phyloP scores from a whole-genome alignment of 2,329 filamentous ascomycete species.

The Trichophyton rubrum region DNA sequence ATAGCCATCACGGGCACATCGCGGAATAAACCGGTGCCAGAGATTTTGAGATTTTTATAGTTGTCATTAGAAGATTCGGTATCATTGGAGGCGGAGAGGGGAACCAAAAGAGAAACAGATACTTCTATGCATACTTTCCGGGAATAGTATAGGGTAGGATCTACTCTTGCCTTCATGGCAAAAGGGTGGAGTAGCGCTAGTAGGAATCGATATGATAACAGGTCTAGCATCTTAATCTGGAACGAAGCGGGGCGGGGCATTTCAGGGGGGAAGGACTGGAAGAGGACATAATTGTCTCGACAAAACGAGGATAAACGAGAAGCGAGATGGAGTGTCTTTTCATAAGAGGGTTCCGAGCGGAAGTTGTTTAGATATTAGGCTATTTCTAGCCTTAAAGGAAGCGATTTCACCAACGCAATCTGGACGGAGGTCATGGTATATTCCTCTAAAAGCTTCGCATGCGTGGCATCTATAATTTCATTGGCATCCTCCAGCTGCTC shows the following conservation, averaged over 20 bases:
- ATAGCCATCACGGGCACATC: slow-evolving; percentile 7
- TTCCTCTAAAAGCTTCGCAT: slow-evolving; percentile 6
- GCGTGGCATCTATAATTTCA: slow-evolving; percentile 1
- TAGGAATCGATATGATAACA: slow-evolving; percentile 11
- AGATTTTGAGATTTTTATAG: slow-evolving; percentile 1
- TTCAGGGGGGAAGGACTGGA: neutral
- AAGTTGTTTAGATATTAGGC: slow-evolving; percentile 23
- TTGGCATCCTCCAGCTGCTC: neutral
- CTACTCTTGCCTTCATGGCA: neutral
- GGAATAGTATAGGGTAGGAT: neutral
- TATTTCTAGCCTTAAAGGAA: slow-evolving; percentile 14
- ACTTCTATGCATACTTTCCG: neutral
- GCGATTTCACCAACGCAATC: slow-evolving; percentile 12
- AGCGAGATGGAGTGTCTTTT: neutral
- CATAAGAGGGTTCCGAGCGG: slow-evolving; percentile 21
- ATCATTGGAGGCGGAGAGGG: neutral
- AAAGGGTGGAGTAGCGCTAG: slow-evolving; percentile 7
- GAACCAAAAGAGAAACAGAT: neutral
- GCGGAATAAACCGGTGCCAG: slow-evolving; percentile 8
- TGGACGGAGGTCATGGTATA: slow-evolving; percentile 15
- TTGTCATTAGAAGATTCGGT: neutral
- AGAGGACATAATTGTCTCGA: neutral
- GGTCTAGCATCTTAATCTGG: slow-evolving; percentile 8
- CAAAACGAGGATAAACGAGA: neutral
- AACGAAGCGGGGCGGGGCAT: slow-evolving; percentile 2